phyloP scores from a whole-genome alignment of 2,329 filamentous ascomycete genomes.

The Arthrobotrys conoides region DNA sequence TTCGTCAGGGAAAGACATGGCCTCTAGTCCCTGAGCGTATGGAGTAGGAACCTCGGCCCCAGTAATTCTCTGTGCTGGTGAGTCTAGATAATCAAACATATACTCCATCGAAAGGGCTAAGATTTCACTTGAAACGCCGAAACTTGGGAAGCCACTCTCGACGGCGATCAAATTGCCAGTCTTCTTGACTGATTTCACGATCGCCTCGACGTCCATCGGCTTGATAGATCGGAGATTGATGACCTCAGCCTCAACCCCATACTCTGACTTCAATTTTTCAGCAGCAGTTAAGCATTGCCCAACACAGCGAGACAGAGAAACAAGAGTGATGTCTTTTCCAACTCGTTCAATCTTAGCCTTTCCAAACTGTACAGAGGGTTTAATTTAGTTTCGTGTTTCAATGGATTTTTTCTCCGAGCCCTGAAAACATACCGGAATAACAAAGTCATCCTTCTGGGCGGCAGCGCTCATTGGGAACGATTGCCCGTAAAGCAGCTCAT shows the following conservation, averaged over 20 bases:
- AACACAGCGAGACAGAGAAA: slow-evolving; percentile 93
- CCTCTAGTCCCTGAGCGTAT: slow-evolving; percentile 84
- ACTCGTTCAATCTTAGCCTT: slow-evolving; percentile 99
- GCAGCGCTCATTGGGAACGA: slow-evolving; percentile 95
- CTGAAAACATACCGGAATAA: slow-evolving; percentile 75
- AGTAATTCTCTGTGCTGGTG: slow-evolving; percentile 92
- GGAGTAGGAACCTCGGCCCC: slow-evolving; percentile 98
- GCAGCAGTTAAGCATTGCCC: slow-evolving; percentile 91
- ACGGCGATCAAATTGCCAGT: slow-evolving; percentile 91
- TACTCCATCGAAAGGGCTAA: slow-evolving; percentile 97
- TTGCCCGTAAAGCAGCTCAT: slow-evolving; percentile 89
- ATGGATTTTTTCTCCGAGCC: slow-evolving; percentile 65
- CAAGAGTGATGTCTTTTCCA: slow-evolving; percentile 96
- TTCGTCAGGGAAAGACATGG: slow-evolving; percentile 95
- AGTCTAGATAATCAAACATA: slow-evolving; percentile 96
- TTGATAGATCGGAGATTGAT: slow-evolving; percentile 98
- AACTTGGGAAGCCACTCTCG: slow-evolving; percentile 96
- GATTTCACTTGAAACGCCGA: slow-evolving; percentile 92
- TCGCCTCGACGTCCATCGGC: slow-evolving; percentile 93
- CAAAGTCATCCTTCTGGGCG: slow-evolving; percentile 95
- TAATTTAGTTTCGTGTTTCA: not conserved
- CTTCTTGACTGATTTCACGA: slow-evolving; percentile 99
- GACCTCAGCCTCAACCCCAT: slow-evolving; percentile 94
- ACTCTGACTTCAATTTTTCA: slow-evolving; percentile 93
- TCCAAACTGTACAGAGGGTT: slow-evolving; percentile 74